These are phyloP conservation scores for Rhizopogon vulgaris DNA, from an alignment of 768 basidiomycete species.

Conservation along the genomic window DNA sequence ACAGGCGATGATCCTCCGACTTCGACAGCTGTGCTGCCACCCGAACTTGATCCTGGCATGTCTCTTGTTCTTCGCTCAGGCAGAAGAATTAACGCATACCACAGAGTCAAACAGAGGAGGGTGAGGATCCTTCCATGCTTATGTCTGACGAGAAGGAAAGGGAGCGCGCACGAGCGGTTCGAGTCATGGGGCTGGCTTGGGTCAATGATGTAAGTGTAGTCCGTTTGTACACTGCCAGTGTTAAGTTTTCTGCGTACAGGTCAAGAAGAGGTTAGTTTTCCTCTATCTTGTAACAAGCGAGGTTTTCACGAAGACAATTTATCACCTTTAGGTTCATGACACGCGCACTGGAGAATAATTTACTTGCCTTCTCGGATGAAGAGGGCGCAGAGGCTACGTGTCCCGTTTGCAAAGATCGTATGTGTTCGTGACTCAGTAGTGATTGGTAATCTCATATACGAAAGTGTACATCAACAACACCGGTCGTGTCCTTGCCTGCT, in stretches of 20 bases:
- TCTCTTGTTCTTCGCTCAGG: conserved; percentile 1
- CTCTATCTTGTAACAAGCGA: not conserved
- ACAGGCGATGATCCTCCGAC: conserved; percentile 66
- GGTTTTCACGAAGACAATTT: not conserved
- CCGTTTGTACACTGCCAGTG: not conserved
- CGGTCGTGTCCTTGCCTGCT: conserved; percentile 58
- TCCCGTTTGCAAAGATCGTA: conserved; percentile 63
- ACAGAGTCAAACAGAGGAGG: conserved; percentile 37
- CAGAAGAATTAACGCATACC: not conserved
- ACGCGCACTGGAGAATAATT: conserved; percentile 39
- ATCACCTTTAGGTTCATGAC: conserved; percentile 34
- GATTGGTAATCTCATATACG: not conserved
- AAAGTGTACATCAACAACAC: conserved; percentile 43
- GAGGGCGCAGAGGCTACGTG: conserved; percentile 45
- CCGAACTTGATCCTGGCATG: conserved; percentile 63
- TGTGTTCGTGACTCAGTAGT: conserved; percentile 9
- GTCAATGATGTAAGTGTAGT: conserved; percentile 12
- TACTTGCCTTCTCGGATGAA: conserved; percentile 42
- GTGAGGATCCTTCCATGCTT: conserved; percentile 45
- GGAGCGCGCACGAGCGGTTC: conserved; percentile 49
- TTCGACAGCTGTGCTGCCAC: conserved; percentile 71
- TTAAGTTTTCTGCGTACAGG: conserved; percentile 11
- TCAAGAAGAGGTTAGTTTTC: conserved; percentile 31
- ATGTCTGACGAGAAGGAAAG: conserved; percentile 44
- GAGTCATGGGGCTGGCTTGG: conserved; percentile 40